Percentiles rank a stretch among this genome's conserved stretches.
Evolutionary conservation across 2,329 filamentous ascomycete species (phyloP).

Genomic region (Elsinoe fawcettii): DNA sequence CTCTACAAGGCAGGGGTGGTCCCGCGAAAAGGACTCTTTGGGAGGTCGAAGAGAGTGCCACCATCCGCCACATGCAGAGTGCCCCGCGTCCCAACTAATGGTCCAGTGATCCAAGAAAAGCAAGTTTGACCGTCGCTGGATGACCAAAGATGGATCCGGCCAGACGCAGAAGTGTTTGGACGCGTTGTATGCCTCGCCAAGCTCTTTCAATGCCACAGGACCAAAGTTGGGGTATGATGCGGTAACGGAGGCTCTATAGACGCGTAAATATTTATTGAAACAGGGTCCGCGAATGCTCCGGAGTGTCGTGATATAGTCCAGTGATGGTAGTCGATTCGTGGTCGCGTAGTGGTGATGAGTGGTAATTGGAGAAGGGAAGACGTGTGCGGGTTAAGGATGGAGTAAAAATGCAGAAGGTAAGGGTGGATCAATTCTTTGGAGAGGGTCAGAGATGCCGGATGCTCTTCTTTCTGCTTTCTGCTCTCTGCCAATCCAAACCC

Average conservation of each 20-base stretch:
- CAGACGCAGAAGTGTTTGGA: background rate
- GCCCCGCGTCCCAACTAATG: background rate
- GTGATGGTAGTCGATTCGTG: conserved; percentile 26
- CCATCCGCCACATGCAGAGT: background rate
- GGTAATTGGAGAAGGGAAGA: conserved; percentile 22
- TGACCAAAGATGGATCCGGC: background rate
- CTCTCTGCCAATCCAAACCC: background rate
- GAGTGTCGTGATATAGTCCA: conserved; percentile 23
- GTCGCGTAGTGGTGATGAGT: conserved; percentile 24
- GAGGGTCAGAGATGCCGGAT: conserved; percentile 9
- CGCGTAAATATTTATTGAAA: conserved; percentile 16
- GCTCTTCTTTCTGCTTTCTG: background rate
- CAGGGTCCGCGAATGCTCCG: conserved; percentile 9
- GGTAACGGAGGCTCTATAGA: conserved; percentile 4
- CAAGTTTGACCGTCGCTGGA: background rate
- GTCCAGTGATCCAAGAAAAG: background rate
- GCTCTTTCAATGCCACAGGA: background rate
- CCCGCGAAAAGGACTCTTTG: background rate
- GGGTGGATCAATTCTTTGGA: background rate
- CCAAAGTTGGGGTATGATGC: conserved; percentile 11
- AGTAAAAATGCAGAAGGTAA: conserved; percentile 2
- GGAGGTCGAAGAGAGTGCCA: background rate
- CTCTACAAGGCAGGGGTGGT: conserved; percentile 4
- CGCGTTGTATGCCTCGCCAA: conserved; percentile 10
- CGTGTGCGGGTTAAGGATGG: background rate